Conservation (phyloP, 768 basidiomycete genomes). For the Suillus bovinus region DNA sequence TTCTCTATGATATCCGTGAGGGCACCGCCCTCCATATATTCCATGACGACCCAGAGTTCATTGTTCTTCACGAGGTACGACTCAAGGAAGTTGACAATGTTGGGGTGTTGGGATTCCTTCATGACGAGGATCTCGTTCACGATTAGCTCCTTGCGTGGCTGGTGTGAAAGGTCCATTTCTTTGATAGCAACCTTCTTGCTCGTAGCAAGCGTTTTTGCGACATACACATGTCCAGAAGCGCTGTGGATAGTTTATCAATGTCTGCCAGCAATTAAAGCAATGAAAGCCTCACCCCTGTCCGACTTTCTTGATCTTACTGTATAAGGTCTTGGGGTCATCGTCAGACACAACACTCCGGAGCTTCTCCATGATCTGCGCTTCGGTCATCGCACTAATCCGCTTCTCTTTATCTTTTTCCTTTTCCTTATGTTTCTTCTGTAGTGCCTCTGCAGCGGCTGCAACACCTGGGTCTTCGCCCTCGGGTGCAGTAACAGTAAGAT, state of each 20-base stretch:
- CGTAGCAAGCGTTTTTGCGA: conserved; percentile 84
- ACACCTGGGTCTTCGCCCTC: conserved; percentile 49
- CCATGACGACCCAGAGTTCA: conserved; percentile 98
- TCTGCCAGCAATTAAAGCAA: conserved; percentile 4
- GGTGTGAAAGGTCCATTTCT: conserved; percentile 95
- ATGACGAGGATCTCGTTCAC: conserved; percentile 98
- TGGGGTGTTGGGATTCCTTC: conserved; percentile 97
- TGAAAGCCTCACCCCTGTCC: conserved; percentile 83
- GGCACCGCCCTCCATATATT: conserved; percentile 98
- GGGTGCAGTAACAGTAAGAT: conserved; percentile 53
- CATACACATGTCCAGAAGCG: conserved; percentile 97
- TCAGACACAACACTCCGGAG: conserved; percentile 82
- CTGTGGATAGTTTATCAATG: conserved; percentile 41
- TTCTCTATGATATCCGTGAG: conserved; percentile 98
- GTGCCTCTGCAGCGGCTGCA: conserved; percentile 70
- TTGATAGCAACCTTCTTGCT: conserved; percentile 95
- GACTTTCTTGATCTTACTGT: conserved; percentile 98
- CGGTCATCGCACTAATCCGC: conserved; percentile 94
- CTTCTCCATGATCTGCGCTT: conserved; percentile 98
- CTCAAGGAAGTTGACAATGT: conserved; percentile 95
- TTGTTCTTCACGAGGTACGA: conserved; percentile 85
- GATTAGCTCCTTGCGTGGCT: conserved; percentile 95
- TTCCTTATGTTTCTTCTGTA: conserved; percentile 52
- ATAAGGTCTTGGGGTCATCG: conserved; percentile 86
- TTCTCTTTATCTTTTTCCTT: conserved; percentile 62